phyloP scores from a whole-genome alignment of 306 rosid genomes.

The Macrotyloma uniflorum region DNA sequence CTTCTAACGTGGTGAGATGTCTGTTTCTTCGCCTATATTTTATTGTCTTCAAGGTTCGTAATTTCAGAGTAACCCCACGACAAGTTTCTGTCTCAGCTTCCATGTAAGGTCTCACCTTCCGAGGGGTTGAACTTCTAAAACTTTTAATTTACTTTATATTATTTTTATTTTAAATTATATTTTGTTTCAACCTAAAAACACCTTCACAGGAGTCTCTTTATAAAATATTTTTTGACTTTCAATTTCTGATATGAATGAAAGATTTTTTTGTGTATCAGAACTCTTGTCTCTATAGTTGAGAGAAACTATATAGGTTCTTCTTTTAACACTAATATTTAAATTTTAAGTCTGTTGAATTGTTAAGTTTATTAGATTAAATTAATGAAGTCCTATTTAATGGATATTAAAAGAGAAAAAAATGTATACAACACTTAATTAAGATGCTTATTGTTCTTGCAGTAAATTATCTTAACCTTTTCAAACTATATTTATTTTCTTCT shows the following conservation, averaged over 20 bases:
- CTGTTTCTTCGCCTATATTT: constrained; percentile 63
- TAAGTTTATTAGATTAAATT: background rate
- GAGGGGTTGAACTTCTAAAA: constrained; percentile 37
- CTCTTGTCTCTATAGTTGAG: background rate
- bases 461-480: too few species aligned
- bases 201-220: too few species aligned
- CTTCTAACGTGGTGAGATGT: constrained; percentile 79
- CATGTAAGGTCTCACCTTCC: constrained; percentile 37
- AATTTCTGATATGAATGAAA: too few species aligned
- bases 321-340: too few species aligned
- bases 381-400: background rate
- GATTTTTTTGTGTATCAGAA: too few species aligned
- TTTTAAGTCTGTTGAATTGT: too few species aligned
- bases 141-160: background rate
- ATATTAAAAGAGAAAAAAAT: too few species aligned
- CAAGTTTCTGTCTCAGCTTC: constrained; percentile 45
- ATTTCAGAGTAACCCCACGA: constrained; percentile 49
- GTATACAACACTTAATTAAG: too few species aligned
- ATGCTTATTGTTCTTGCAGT: too few species aligned
- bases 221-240: background rate
- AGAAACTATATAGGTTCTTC: too few species aligned
- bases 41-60: constrained; percentile 43
- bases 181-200: background rate
- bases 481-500: too few species aligned
- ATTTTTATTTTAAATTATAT: background rate